These are phyloP conservation scores for Podospora conica DNA, from an alignment of 495 filamentous ascomycete genomes.

Conservation along the genomic window DNA sequence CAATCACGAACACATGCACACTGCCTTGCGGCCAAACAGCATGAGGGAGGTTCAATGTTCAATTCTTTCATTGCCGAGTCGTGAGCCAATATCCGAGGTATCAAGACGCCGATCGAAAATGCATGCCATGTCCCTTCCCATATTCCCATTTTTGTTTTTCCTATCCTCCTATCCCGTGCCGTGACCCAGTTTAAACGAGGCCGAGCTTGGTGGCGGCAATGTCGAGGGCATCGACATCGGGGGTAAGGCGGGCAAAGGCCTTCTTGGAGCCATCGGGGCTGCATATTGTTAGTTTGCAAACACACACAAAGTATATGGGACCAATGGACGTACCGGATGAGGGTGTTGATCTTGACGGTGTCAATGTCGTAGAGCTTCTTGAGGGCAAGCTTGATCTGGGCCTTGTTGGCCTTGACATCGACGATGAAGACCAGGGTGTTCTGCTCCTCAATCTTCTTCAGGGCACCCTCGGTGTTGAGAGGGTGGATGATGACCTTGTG, in stretches of 20 bases:
- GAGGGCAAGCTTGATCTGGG: conserved; percentile 95
- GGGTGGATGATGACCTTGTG: conserved; percentile 78
- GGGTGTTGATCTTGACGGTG: conserved; percentile 96
- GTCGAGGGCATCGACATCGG: conserved; percentile 96
- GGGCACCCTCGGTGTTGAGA: conserved; percentile 96
- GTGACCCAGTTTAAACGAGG: conserved; percentile 67
- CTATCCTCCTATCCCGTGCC: conserved; percentile 5
- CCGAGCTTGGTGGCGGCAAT: conserved; percentile 98
- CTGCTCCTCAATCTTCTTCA: conserved; percentile 99
- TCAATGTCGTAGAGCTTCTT: conserved; percentile 99
- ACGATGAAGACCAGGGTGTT: conserved; percentile 99
- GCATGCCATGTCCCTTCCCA: conserved; percentile 27
- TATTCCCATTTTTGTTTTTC: conserved; percentile 16
- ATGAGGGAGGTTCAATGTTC: conserved; percentile 31
- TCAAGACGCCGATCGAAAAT: conserved; percentile 33
- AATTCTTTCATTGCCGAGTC: conserved; percentile 31
- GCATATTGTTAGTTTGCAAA: conserved; percentile 15
- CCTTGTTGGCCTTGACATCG: conserved; percentile 98
- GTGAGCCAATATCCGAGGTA: conserved; percentile 27
- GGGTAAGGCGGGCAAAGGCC: conserved; percentile 88
- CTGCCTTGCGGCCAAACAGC: neutral
- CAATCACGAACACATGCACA: neutral
- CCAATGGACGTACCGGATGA: conserved; percentile 68
- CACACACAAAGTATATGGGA: neutral
- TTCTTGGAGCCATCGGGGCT: conserved; percentile 98